Evolutionary conservation across 176 grass and related monocot genomes (phyloP), one percentile per base, ranked within the genome.

Genomic region (Triticum turgidum): DNA sequence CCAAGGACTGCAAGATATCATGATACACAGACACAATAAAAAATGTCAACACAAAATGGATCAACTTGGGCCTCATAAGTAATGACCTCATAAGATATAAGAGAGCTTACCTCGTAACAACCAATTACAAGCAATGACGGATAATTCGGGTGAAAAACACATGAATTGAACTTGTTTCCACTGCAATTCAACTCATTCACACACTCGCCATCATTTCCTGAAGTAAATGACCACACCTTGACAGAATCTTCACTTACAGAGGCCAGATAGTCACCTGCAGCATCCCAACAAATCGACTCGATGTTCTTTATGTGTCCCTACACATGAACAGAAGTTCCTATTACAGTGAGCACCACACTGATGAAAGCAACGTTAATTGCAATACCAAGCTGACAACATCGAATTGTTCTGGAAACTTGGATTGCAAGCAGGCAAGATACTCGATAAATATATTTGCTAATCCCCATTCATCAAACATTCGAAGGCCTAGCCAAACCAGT

Each of bases 211-310:
- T 94, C 92, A 66, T 86, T 84, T 20, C 93, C 90, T 76, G 92
- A 81, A 44, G 84, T 54, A 80, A 98, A 88, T 4, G 92, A 98
- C 96, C 96, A 96, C 73, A 98, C 89, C 76, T 85, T 90, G 5
- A 96, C 93, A 11, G 82, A 88, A 39, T 98, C 92, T 89, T 98
- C 96, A 80, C 96, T 98, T 68, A 98, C 96, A 32, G 96, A 98
- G 32, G 90, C 93, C 27, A 98, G 82, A 87, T 89, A 89, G 33
- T 98, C 93, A 81, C 96, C 96, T 10, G 86, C 66, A 62, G 94
- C 79, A 74, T 98, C 92, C 96, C 96, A 98, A 79, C 93, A 98
- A 73, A 98, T 80, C 2, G 96, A 98, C 22, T 79, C 61, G 78
- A 98, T 91, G 82, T 58, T 82, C 82, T 98, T 92, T 2, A 44